A percentile compares a stretch with the other conserved stretches of the same genome.
Conservation (phyloP, 768 basidiomycete genomes). For the Daedaleopsis nitida region DNA sequence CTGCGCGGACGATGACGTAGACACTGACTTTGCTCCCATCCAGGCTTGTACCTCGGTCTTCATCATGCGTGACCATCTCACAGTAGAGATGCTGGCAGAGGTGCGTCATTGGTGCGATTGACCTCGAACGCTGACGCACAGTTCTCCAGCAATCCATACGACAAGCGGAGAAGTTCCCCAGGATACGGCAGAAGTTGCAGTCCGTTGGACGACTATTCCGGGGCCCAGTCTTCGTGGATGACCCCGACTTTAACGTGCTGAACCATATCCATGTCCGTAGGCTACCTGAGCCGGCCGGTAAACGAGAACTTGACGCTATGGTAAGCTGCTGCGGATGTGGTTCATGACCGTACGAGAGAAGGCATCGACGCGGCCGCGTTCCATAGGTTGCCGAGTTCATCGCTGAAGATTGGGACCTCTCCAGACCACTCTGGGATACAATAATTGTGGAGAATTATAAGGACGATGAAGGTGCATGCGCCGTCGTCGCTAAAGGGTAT, state of each 20-base stretch:
- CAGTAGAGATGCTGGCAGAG: conserved; percentile 10
- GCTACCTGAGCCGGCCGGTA: conserved; percentile 26
- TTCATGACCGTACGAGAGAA: not conserved
- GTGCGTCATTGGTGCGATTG: not conserved
- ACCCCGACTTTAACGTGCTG: conserved; percentile 22
- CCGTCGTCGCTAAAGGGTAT: conserved; percentile 22
- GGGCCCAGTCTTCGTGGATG: conserved; percentile 25
- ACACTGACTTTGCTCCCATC: not conserved
- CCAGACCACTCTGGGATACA: conserved; percentile 23
- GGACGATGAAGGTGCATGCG: conserved; percentile 26
- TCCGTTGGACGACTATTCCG: conserved; percentile 22
- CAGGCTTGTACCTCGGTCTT: conserved; percentile 16
- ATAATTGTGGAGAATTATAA: conserved; percentile 25
- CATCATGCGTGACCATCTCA: conserved; percentile 7
- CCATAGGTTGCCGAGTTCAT: conserved; percentile 25
- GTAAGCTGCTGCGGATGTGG: conserved; percentile 4
- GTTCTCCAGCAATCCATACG: conserved; percentile 2
- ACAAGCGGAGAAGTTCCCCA: conserved; percentile 22
- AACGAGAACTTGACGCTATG: conserved; percentile 23
- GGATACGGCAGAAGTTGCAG: conserved; percentile 21
- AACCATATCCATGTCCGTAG: conserved; percentile 20
- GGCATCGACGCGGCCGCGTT: not conserved
- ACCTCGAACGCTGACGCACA: not conserved
- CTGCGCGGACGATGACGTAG: not conserved
- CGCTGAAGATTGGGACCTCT: conserved; percentile 25